phyloP scores from a whole-genome alignment of 2,329 filamentous ascomycete genomes.

The Helminthosporium solani region DNA sequence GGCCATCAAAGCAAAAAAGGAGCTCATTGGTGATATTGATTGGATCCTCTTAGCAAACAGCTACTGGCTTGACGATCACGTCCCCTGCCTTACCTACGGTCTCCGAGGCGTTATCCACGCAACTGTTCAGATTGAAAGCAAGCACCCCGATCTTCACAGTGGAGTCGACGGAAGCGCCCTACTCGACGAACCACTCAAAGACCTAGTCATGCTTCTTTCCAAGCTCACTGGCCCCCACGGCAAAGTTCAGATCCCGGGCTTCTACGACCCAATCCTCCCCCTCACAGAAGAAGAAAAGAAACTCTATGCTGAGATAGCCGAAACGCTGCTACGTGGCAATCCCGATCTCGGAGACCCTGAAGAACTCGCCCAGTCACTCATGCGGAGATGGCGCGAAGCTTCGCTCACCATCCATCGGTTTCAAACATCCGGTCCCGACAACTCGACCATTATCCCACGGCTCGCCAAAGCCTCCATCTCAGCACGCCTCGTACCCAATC shows the following conservation, averaged over 20 bases:
- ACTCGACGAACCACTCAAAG: constrained; percentile 87
- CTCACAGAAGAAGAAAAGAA: constrained; percentile 73
- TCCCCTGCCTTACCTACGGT: constrained; percentile 93
- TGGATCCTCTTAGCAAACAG: constrained; percentile 96
- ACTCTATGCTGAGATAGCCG: constrained; percentile 81
- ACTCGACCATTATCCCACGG: constrained; percentile 87
- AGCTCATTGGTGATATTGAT: constrained; percentile 84
- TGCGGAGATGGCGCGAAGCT: constrained; percentile 93
- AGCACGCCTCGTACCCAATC: constrained; percentile 87
- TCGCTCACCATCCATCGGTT: constrained; percentile 93
- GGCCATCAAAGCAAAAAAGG: constrained; percentile 76
- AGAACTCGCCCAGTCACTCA: constrained; percentile 77
- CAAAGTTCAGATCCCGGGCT: constrained; percentile 78
- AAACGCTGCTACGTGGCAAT: constrained; percentile 71
- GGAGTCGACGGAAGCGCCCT: constrained; percentile 94
- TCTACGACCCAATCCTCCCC: constrained; percentile 81
- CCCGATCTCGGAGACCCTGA: constrained; percentile 64
- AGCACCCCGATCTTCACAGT: constrained; percentile 85
- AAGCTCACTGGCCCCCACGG: constrained; percentile 81
- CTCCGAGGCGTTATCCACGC: constrained; percentile 91
- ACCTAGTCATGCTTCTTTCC: constrained; percentile 79
- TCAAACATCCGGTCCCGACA: constrained; percentile 83
- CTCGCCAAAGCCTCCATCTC: constrained; percentile 87
- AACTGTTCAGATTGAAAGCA: constrained; percentile 82
- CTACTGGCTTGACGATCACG: constrained; percentile 96